phyloP scores from a whole-genome alignment of 2,329 filamentous ascomycete genomes.

The Arthrobotrys entomopaga region DNA sequence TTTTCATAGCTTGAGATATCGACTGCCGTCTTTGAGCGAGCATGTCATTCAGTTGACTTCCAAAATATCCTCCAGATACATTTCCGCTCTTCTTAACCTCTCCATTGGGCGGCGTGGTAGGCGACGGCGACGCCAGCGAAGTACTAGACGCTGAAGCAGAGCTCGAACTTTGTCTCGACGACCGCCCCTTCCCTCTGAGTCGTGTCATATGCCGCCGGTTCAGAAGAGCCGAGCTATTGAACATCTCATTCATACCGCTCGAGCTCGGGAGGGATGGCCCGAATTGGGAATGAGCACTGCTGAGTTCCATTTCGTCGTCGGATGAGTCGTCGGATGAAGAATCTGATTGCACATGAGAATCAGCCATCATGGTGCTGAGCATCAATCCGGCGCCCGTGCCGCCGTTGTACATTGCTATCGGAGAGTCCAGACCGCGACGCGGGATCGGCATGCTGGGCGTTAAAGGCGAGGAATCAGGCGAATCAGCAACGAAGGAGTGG shows the following conservation, averaged over 20 bases:
- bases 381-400: slow-evolving; percentile 34
- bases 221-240: slow-evolving; percentile 57
- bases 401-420: slow-evolving; percentile 48
- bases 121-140: slow-evolving; percentile 56
- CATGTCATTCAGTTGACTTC: slow-evolving; percentile 65
- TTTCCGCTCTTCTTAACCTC: slow-evolving; percentile 57
- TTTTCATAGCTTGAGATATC: slow-evolving; percentile 78
- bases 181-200: slow-evolving; percentile 62
- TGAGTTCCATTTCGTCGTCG: slow-evolving; percentile 70
- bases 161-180: slow-evolving; percentile 71
- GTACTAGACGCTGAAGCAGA: slow-evolving; percentile 68
- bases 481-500: slow-evolving; percentile 49
- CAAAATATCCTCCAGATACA: slow-evolving; percentile 67
- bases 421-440: slow-evolving; percentile 50
- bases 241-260: slow-evolving; percentile 53
- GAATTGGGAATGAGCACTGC: slow-evolving; percentile 45
- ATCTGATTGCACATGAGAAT: slow-evolving; percentile 42
- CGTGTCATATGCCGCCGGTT: slow-evolving; percentile 58
- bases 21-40: slow-evolving; percentile 76
- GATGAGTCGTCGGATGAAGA: slow-evolving; percentile 36
- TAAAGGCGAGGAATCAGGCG: slow-evolving; percentile 48
- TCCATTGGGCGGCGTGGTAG: slow-evolving; percentile 57
- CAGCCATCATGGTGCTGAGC: slow-evolving; percentile 43
- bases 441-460: slow-evolving; percentile 53
- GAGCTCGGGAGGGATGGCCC: slow-evolving; percentile 46